These are phyloP conservation scores for Medicago lupulina DNA, from an alignment of 306 rosid genomes.

Conservation along the genomic window DNA sequence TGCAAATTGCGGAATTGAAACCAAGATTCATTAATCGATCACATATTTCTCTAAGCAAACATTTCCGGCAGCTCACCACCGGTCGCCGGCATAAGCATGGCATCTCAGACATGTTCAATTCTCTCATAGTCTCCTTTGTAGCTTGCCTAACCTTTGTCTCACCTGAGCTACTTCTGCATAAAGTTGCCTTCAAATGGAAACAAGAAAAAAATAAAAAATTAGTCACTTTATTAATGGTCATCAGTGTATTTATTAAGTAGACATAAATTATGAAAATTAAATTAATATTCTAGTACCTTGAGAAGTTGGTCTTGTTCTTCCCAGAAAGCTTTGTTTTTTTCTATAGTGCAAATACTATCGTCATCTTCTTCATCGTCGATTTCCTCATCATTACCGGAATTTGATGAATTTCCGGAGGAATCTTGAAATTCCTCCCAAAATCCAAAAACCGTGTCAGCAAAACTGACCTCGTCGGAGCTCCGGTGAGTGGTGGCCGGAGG, in stretches of 20 bases:
- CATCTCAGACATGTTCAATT: slow-evolving; percentile 31
- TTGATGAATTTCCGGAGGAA: slow-evolving; percentile 49
- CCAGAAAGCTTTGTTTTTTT: slow-evolving; percentile 67
- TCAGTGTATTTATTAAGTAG: neutral
- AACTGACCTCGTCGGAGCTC: slow-evolving; percentile 50
- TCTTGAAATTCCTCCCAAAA: slow-evolving; percentile 54
- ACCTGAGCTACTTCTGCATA: slow-evolving; percentile 54
- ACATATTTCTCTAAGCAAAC: slow-evolving; percentile 67
- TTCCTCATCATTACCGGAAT: slow-evolving; percentile 39
- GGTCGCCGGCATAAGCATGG: slow-evolving; percentile 57
- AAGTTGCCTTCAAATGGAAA: slow-evolving; percentile 49
- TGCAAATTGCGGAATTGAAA: slow-evolving; percentile 65
- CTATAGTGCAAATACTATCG: slow-evolving; percentile 21
- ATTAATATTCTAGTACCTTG: slow-evolving; percentile 51
- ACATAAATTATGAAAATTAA: neutral
- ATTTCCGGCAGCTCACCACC: slow-evolving; percentile 65
- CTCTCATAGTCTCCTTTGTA: slow-evolving; percentile 58
- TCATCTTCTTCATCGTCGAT: neutral
- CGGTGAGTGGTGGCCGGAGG: neutral
- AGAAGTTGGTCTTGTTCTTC: slow-evolving; percentile 64
- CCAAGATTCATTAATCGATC: slow-evolving; percentile 57
- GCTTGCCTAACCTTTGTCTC: slow-evolving; percentile 66
- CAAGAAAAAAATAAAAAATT: neutral
- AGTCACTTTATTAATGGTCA: neutral
- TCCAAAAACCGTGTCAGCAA: slow-evolving; percentile 63